These are phyloP conservation scores for Aegilops umbellulata DNA, from an alignment of 176 grass and related monocot species.

Conservation along the genomic window DNA sequence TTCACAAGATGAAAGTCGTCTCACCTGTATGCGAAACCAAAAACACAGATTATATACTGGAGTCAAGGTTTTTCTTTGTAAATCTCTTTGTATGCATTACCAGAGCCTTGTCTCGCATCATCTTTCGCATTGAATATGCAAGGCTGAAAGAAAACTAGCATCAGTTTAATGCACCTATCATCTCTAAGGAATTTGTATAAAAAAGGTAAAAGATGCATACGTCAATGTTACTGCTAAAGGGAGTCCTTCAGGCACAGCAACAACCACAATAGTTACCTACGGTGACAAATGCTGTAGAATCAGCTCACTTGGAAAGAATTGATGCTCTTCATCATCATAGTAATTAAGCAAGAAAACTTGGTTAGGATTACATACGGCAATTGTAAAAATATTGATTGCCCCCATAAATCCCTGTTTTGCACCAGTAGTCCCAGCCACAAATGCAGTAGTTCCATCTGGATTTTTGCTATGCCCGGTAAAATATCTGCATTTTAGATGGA, in stretches of 20 bases:
- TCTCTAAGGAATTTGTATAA: not conserved
- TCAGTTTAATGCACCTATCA: not conserved
- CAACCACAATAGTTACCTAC: constrained; percentile 71
- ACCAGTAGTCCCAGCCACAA: constrained; percentile 65
- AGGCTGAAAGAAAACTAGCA: constrained; percentile 43
- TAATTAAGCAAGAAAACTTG: not conserved
- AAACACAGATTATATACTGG: constrained; percentile 4
- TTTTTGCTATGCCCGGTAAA: constrained; percentile 75
- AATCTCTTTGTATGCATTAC: constrained; percentile 24
- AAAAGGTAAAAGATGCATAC: constrained; percentile 25
- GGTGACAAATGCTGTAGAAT: not conserved
- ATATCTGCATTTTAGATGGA: constrained; percentile 49
- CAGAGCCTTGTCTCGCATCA: constrained; percentile 75
- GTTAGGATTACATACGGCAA: constrained; percentile 42
- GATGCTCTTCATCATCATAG: not conserved
- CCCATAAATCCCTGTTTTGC: constrained; percentile 62
- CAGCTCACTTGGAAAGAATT: constrained; percentile 14
- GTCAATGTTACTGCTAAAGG: constrained; percentile 74
- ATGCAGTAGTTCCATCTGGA: constrained; percentile 65
- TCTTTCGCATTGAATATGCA: constrained; percentile 72
- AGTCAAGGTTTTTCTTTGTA: not conserved
- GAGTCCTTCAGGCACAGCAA: constrained; percentile 76
- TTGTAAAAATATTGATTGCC: constrained; percentile 80
- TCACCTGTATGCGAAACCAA: constrained; percentile 36
- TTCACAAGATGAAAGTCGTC: constrained; percentile 69